Percentiles rank a stretch among this genome's conserved stretches.
Conservation (phyloP, 345 rosid genomes). For the Corymbia maculata region DNA sequence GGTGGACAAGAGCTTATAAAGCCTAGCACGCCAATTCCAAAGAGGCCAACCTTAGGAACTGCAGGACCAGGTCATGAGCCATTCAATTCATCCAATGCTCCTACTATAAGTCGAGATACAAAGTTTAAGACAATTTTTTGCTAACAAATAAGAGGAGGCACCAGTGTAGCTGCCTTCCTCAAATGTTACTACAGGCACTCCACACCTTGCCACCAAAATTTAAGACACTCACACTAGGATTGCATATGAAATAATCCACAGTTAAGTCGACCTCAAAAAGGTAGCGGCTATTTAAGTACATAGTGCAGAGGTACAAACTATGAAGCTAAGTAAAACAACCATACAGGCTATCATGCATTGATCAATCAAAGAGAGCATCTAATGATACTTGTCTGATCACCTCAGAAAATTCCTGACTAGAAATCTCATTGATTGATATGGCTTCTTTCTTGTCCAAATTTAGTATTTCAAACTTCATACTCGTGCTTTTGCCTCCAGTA, state of each 20-base stretch:
- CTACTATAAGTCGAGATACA: not conserved
- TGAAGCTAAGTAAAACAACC: not conserved
- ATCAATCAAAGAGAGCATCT: not conserved
- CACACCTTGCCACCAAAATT: not conserved
- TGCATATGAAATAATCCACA: not conserved
- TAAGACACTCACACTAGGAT: not conserved
- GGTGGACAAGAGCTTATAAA: not conserved
- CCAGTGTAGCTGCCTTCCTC: not conserved
- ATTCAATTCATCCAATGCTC: not conserved
- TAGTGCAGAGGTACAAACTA: not conserved
- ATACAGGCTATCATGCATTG: not conserved
- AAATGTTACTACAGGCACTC: not conserved
- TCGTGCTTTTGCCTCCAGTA: constrained; percentile 47
- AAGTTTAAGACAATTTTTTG: not conserved
- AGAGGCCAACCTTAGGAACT: not conserved
- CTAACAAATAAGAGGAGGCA: not conserved
- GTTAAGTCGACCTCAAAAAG: not conserved
- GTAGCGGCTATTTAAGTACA: not conserved
- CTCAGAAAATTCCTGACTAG: constrained; percentile 87
- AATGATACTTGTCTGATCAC: constrained; percentile 21
- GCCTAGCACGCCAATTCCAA: not conserved
- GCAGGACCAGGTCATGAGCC: not conserved
- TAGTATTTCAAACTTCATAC: constrained; percentile 59
- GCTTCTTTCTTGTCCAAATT: constrained; percentile 71
- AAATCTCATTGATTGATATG: constrained; percentile 58